Evolutionary conservation across 2,329 filamentous ascomycete species (phyloP).

Genomic region (Cercospora sp.): DNA sequence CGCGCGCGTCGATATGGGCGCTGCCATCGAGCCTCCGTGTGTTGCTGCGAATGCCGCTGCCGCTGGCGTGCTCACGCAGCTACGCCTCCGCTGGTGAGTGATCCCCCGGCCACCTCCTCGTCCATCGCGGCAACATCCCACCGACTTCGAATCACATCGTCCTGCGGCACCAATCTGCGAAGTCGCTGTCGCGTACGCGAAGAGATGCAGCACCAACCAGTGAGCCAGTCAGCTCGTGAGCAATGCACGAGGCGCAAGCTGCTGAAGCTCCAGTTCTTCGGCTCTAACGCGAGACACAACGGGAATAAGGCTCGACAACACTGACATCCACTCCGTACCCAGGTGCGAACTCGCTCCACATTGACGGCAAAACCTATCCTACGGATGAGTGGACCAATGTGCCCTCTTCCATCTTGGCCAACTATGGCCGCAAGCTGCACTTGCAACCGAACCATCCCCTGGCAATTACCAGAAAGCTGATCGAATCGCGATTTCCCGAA

Average conservation of each 20-base stretch:
- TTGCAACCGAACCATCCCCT: slow-evolving; percentile 88
- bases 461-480: slow-evolving; percentile 84
- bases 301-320: slow-evolving; percentile 2
- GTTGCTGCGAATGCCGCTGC: slow-evolving; percentile 27
- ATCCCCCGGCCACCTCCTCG: neutral
- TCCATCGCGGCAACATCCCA: neutral
- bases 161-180: neutral
- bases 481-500: slow-evolving; percentile 81
- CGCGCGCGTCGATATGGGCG: slow-evolving; percentile 22
- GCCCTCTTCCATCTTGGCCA: slow-evolving; percentile 70
- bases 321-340: neutral
- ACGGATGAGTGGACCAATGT: slow-evolving; percentile 86
- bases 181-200: neutral
- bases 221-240: neutral
- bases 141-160: neutral
- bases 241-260: neutral
- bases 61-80: slow-evolving; percentile 19
- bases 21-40: slow-evolving; percentile 26
- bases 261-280: slow-evolving; percentile 7
- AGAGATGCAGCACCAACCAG: neutral
- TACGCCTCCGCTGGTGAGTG: slow-evolving; percentile 29
- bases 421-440: slow-evolving; percentile 78
- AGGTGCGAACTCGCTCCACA: slow-evolving; percentile 40
- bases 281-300: neutral
- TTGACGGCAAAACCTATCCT: slow-evolving; percentile 65